Base-by-base conservation (phyloP, 164 flowering plant genomes). In the Tinospora cordifolia region DNA sequence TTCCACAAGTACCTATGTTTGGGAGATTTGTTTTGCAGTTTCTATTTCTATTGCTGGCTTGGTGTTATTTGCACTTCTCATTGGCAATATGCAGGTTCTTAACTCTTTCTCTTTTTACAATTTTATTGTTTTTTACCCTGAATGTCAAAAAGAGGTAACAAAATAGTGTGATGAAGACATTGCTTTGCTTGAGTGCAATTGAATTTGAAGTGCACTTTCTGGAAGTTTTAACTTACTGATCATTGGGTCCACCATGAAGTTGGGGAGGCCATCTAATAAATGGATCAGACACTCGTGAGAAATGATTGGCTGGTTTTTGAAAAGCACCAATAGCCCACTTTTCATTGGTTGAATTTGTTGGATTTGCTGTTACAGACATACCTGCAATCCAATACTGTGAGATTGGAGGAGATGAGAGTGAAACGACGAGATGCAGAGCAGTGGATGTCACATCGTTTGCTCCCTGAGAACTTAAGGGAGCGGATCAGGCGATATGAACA, bases 41-140 rank as follows among this genome's bases (percentile, higher is more conserved):
- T 81, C 81, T 75, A 83, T 92, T 68, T 84, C 97, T 47, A 88
- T 90, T 34, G 66, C 84, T 19, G 99, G 99, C 67, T 77, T 92
- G 84, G 93, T 95, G 26, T 67, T 95, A n/a, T 92, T 95, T 82
- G 79, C 96, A 2, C 86, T 91, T 73, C 92, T 95, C 57, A 95
- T 95, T 59, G 97, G 98, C 67, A 95, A 95, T 72, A 95, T 95
- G 98, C 98, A 95, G 98, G 99, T 91, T 67, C 69, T 41, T 15
- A 51, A 41, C 67, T 3, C 6, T 21, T 67, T 51, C 2, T 51
- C 59, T n/a, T 51, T 51, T n/a, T n/a, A n/a, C 21, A 51, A 17
- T 51, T n/a, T 51, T n/a, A 51, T n/a, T 17, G 59, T 51, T 51
- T 8, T 41, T 41, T 41, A 12, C n/a, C 46, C 8, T 41, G 46